Evolutionary conservation across 768 basidiomycete genomes (phyloP).

Genomic region (Termitomyces sp.): DNA sequence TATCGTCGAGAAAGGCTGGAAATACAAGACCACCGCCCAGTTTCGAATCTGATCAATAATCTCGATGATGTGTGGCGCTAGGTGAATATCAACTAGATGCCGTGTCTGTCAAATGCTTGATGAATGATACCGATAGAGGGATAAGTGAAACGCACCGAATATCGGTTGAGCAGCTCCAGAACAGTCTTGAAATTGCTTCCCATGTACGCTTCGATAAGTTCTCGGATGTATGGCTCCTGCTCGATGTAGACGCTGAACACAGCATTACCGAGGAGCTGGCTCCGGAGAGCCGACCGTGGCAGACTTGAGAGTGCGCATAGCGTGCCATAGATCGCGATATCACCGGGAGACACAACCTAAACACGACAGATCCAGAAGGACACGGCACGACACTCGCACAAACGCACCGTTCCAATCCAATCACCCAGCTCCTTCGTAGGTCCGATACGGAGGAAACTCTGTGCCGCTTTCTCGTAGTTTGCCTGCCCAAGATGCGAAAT

Average conservation of each 20-base stretch:
- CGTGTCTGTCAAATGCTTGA: constrained; percentile 51
- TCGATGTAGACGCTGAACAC: constrained; percentile 76
- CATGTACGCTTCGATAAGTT: constrained; percentile 83
- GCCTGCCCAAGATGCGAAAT: constrained; percentile 68
- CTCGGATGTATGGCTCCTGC: constrained; percentile 81
- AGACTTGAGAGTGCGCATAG: constrained; percentile 81
- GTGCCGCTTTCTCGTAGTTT: constrained; percentile 78
- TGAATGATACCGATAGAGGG: background rate
- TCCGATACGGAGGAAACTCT: constrained; percentile 64
- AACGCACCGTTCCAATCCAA: constrained; percentile 67
- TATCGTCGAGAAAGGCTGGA: constrained; percentile 86
- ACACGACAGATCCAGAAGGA: background rate
- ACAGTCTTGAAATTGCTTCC: constrained; percentile 82
- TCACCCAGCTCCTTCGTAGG: constrained; percentile 62
- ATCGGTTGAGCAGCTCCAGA: constrained; percentile 65
- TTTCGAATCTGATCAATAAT: constrained; percentile 69
- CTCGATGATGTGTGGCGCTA: constrained; percentile 59
- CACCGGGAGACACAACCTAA: constrained; percentile 72
- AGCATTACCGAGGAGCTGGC: constrained; percentile 62
- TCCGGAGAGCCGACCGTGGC: constrained; percentile 63
- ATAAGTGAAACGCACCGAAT: constrained; percentile 47
- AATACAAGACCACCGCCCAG: constrained; percentile 80
- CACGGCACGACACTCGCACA: background rate
- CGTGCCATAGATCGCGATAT: constrained; percentile 84
- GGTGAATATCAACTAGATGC: constrained; percentile 74